phyloP scores from a whole-genome alignment of 176 grass and related monocot genomes.

The Elaeis guineensis region DNA sequence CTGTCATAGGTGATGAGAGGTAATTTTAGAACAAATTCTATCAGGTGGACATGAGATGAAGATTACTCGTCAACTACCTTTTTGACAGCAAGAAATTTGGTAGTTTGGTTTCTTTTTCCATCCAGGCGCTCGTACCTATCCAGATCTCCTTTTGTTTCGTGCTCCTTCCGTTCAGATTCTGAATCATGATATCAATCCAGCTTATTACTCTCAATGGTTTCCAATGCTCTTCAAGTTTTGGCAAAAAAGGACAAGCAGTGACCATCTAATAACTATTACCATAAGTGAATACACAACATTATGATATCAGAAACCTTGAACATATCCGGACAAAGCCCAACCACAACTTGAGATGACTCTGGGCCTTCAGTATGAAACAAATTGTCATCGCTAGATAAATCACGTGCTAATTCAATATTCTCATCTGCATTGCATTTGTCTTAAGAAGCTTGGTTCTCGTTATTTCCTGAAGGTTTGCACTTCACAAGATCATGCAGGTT shows the following conservation, averaged over 20 bases:
- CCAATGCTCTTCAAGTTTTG: constrained; percentile 4
- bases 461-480: too few species aligned
- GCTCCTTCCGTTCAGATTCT: constrained; percentile 85
- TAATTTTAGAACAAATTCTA: constrained; percentile 39
- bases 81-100: constrained; percentile 79
- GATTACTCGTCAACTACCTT: constrained; percentile 48
- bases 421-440: too few species aligned
- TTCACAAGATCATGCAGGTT: constrained; percentile 45
- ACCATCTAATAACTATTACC: background rate
- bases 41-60: constrained; percentile 30
- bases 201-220: background rate
- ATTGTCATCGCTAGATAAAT: constrained; percentile 5
- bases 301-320: background rate
- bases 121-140: constrained; percentile 77
- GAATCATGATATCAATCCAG: constrained; percentile 2
- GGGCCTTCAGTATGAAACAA: constrained; percentile 39
- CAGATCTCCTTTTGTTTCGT: constrained; percentile 94
- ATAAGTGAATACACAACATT: background rate
- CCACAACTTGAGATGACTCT: constrained; percentile 34
- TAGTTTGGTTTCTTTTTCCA: constrained; percentile 89
- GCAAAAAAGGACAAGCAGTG: background rate
- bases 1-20: constrained; percentile 31
- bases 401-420: constrained; percentile 6
- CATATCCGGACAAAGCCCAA: constrained; percentile 90
- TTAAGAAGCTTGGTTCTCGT: too few species aligned